Conservation (phyloP, 257 asterid genomes). For the Solanum chilense region DNA sequence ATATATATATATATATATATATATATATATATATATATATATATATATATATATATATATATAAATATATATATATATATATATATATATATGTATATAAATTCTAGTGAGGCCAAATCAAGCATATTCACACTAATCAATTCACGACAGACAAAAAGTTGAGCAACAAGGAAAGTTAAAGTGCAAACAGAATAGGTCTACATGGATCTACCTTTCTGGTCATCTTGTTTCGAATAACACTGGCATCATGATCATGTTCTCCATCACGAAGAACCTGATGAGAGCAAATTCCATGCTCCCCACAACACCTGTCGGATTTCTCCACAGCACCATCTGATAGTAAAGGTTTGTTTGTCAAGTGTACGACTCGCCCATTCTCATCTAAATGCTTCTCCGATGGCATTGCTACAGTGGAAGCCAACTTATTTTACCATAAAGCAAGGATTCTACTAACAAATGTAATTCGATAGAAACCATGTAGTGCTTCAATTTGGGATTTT, state of each 20-base stretch:
- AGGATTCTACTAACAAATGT: neutral
- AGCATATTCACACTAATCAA: neutral
- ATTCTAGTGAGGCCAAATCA: neutral
- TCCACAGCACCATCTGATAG: constrained; percentile 17
- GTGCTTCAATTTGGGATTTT: neutral
- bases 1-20: too few relatives aligned
- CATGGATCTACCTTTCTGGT: constrained; percentile 45
- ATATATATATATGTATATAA: neutral
- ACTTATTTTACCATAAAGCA: neutral
- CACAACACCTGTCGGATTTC: constrained; percentile 43
- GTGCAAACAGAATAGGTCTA: neutral
- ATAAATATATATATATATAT: neutral
- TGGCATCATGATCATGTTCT: constrained; percentile 27
- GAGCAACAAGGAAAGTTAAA: neutral
- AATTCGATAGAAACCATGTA: neutral
- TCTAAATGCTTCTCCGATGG: constrained; percentile 22
- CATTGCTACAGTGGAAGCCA: constrained; percentile 11
- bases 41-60: neutral
- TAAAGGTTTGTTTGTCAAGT: constrained; percentile 11
- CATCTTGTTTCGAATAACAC: constrained; percentile 34
- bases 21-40: neutral
- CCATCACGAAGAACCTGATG: constrained; percentile 61
- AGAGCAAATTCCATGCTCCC: constrained; percentile 53
- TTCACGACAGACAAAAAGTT: neutral
- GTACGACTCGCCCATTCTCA: constrained; percentile 17